These are phyloP conservation scores for Acidomyces sp. DNA, from an alignment of 495 filamentous ascomycete genomes.

Conservation along the genomic window DNA sequence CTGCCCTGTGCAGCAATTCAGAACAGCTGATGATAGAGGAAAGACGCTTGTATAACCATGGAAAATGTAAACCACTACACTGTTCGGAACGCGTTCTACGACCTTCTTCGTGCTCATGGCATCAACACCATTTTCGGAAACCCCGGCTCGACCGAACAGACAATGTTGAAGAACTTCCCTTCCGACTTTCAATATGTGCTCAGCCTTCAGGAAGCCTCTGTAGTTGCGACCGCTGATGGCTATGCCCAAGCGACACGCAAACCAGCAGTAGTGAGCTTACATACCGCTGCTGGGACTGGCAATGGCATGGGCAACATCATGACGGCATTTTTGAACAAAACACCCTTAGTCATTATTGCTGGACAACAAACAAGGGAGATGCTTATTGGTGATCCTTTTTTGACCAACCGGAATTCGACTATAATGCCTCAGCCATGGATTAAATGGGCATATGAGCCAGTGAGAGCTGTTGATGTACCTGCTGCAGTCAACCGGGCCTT, in stretches of 20 bases:
- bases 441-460: neutral
- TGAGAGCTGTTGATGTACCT: neutral
- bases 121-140: neutral
- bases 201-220: neutral
- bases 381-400: constrained; percentile 1
- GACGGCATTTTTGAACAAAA: neutral
- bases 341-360: neutral
- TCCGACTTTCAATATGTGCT: constrained; percentile 1
- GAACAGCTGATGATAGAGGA: too few species aligned
- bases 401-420: constrained; percentile 1
- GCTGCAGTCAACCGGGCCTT: neutral
- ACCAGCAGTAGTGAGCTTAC: neutral
- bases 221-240: neutral
- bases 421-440: neutral
- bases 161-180: constrained; percentile 1
- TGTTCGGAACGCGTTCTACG: neutral
- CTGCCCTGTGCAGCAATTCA: too few species aligned
- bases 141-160: neutral
- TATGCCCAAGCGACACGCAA: neutral
- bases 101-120: neutral
- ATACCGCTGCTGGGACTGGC: neutral
- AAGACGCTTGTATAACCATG: too few species aligned
- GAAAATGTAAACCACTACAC: too few species aligned
- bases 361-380: neutral
- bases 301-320: constrained; percentile 5